phyloP scores from a whole-genome alignment of 2,329 filamentous ascomycete species.

The Ceratocystis eucalypticola region DNA sequence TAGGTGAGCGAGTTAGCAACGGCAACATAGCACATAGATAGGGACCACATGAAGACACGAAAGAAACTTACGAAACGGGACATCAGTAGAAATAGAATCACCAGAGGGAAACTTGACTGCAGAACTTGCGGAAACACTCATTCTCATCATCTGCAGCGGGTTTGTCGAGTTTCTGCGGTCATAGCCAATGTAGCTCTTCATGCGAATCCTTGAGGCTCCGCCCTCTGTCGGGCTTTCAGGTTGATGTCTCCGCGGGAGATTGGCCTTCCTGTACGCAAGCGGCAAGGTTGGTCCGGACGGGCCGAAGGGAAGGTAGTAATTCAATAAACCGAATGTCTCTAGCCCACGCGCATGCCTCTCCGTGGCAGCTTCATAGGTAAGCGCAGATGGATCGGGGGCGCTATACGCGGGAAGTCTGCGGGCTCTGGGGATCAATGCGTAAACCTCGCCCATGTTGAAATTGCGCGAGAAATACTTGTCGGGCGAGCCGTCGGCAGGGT shows the following conservation, averaged over 20 bases:
- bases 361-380: not conserved
- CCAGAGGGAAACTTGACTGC: not conserved
- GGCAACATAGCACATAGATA: not conserved
- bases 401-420: conserved; percentile 10
- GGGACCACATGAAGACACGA: not conserved
- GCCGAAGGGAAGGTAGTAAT: too few relatives aligned
- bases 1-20: conserved; percentile 2
- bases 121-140: not conserved
- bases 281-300: conserved; percentile 4
- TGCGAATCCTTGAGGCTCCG: too few relatives aligned
- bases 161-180: conserved; percentile 14
- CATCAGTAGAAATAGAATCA: conserved; percentile 23
- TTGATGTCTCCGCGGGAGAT: too few relatives aligned
- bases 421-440: conserved; percentile 31
- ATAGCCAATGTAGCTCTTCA: conserved; percentile 6
- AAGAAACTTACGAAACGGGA: conserved; percentile 36
- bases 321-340: not conserved
- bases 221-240: too few relatives aligned
- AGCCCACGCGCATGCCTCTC: conserved; percentile 13
- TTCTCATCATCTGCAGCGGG: conserved; percentile 6
- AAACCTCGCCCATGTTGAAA: conserved; percentile 37
- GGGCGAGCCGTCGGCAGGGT: conserved; percentile 30
- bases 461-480: conserved; percentile 37
- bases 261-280: conserved; percentile 8
- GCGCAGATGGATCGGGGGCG: not conserved